A percentile compares a stretch with the other conserved stretches of the same genome.
These are phyloP conservation scores for Curvularia verruculosa DNA, from an alignment of 2,329 filamentous ascomycete genomes.

Conservation along the genomic window DNA sequence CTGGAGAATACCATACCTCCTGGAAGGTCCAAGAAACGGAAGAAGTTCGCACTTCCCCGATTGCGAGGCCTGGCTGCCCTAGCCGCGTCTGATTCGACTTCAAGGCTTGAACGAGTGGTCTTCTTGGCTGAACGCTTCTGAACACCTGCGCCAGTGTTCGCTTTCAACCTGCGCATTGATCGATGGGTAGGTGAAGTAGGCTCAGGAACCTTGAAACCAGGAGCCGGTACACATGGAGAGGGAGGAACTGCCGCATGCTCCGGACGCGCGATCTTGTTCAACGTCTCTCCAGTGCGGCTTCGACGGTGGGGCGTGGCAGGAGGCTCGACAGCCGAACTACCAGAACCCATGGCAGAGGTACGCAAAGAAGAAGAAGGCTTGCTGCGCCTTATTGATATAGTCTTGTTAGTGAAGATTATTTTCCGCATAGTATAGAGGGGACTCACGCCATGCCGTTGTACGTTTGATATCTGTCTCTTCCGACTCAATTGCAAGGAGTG, in stretches of 20 bases:
- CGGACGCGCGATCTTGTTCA: conserved; percentile 8
- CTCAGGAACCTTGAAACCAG: background rate
- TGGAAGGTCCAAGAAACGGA: conserved; percentile 29
- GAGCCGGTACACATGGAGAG: conserved; percentile 12
- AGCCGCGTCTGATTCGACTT: background rate
- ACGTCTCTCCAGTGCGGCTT: background rate
- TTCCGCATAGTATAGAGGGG: background rate
- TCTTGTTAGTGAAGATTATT: conserved; percentile 6
- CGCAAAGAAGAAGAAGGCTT: conserved; percentile 2
- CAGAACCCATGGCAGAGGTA: background rate
- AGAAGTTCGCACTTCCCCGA: conserved; percentile 6
- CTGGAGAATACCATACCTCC: conserved; percentile 18
- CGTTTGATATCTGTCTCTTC: background rate
- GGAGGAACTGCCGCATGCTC: conserved; percentile 13
- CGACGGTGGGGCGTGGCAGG: background rate
- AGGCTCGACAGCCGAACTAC: background rate
- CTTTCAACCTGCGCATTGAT: background rate
- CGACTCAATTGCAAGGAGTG: background rate
- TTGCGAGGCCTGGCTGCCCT: background rate
- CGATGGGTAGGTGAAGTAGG: background rate
- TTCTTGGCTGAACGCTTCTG: conserved; percentile 14
- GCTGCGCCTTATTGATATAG: conserved; percentile 8
- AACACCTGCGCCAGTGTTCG: conserved; percentile 15
- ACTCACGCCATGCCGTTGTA: conserved; percentile 17
- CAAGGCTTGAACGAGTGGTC: background rate